A percentile compares a stretch with the other conserved stretches of the same genome.
These are phyloP conservation scores for Coelastrella sp. DNA, from an alignment of 139 green algal species.

Conservation along the genomic window DNA sequence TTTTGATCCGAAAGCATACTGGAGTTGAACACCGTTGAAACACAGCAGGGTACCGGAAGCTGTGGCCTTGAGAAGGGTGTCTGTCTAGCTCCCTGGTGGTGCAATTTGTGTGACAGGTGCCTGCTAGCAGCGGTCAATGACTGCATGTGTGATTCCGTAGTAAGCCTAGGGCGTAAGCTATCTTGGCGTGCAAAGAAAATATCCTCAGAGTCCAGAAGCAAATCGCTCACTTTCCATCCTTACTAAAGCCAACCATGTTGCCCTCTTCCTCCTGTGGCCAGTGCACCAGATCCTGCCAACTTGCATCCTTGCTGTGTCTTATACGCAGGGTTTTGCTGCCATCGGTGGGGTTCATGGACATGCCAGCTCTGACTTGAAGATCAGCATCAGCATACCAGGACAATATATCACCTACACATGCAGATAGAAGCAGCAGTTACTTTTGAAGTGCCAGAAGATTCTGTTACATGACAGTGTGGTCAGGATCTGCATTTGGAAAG, in stretches of 20 bases:
- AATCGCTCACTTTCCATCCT: conserved; percentile 15
- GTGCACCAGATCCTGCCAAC: conserved; percentile 13
- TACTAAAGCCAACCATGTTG: conserved; percentile 24
- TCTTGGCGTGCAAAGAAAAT: no score
- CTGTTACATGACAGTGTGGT: no score
- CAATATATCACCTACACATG: conserved; percentile 16
- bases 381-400: conserved; percentile 18
- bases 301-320: not conserved
- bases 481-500: no score
- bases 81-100: no score
- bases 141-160: no score
- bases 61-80: no score
- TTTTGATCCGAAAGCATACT: no score
- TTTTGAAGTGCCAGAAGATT: no score
- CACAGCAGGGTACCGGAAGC: no score
- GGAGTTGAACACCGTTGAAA: no score
- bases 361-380: not conserved
- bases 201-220: no score
- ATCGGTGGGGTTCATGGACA: conserved; percentile 20
- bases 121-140: not conserved
- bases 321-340: conserved; percentile 37
- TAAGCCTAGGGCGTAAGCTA: no score
- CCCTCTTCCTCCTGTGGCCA: conserved; percentile 36
- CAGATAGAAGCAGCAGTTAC: not conserved
- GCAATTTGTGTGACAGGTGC: not conserved